Evolutionary conservation across 352 stramenopile species (phyloP).

Genomic region (Pythium chondricola): DNA sequence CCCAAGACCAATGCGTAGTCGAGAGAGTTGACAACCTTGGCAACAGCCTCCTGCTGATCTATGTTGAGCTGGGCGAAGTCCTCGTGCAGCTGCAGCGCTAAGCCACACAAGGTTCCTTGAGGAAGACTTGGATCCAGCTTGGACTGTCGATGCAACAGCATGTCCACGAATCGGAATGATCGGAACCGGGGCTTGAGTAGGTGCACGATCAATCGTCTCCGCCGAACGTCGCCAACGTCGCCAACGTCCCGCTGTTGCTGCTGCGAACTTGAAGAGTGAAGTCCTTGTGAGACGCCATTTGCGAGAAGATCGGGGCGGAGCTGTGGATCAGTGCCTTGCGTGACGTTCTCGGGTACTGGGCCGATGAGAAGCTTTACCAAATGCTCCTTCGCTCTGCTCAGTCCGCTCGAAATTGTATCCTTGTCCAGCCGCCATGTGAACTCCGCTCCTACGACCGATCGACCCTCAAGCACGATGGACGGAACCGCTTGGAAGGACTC

Average conservation of each 20-base stretch:
- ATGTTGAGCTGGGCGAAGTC: conserved; percentile 65
- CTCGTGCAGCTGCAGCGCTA: conserved; percentile 24
- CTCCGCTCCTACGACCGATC: conserved; percentile 49
- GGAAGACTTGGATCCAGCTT: neutral
- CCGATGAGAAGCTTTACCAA: conserved; percentile 68
- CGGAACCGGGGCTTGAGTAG: conserved; percentile 56
- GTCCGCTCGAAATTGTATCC: conserved; percentile 56
- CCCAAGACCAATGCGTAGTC: conserved; percentile 95
- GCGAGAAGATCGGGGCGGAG: conserved; percentile 15
- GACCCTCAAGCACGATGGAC: conserved; percentile 40
- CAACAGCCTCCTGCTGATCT: conserved; percentile 66
- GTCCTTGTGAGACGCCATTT: conserved; percentile 8
- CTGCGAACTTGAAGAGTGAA: conserved; percentile 1
- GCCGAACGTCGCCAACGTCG: conserved; percentile 35
- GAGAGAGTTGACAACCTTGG: conserved; percentile 80
- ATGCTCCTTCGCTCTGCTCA: conserved; percentile 71
- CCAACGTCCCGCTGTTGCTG: conserved; percentile 1
- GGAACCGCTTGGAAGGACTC: conserved; percentile 57
- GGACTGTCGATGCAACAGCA: conserved; percentile 27
- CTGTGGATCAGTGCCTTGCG: conserved; percentile 26
- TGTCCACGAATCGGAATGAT: conserved; percentile 30
- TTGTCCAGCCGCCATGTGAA: conserved; percentile 79
- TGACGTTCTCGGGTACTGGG: conserved; percentile 33
- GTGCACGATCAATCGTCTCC: conserved; percentile 62
- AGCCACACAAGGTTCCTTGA: neutral